These are phyloP conservation scores for Aureoboletus auriporus DNA, from an alignment of 768 basidiomycete genomes.

Conservation along the genomic window DNA sequence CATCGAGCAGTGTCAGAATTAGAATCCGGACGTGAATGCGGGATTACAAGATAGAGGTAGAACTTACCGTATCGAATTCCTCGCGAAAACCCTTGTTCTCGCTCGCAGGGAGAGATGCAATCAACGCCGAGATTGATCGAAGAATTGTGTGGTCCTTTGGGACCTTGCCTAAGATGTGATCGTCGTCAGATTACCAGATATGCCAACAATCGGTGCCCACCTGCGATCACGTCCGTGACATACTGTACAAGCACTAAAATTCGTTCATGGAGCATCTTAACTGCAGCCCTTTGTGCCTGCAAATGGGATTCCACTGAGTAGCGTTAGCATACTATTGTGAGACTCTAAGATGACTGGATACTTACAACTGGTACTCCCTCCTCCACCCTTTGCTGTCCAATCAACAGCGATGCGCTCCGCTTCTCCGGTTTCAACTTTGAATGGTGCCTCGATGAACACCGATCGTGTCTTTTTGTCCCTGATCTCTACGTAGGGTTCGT, in stretches of 20 bases:
- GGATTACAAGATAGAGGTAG: background rate
- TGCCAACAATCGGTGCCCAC: constrained; percentile 36
- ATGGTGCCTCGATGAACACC: constrained; percentile 81
- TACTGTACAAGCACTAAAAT: constrained; percentile 86
- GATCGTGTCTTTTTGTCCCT: constrained; percentile 71
- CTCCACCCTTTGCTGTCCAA: constrained; percentile 86
- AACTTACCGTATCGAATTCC: constrained; percentile 83
- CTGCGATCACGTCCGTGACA: constrained; percentile 69
- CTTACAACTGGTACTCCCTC: constrained; percentile 76
- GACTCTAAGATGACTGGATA: constrained; percentile 8
- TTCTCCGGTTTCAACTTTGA: constrained; percentile 93
- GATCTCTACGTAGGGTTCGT: constrained; percentile 86
- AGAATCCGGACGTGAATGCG: background rate
- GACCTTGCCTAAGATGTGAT: constrained; percentile 52
- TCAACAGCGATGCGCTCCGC: constrained; percentile 98
- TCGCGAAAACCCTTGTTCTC: constrained; percentile 78
- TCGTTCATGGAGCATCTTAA: constrained; percentile 94
- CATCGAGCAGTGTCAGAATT: constrained; percentile 1
- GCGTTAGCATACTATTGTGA: background rate
- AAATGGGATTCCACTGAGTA: constrained; percentile 82
- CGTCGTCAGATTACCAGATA: background rate
- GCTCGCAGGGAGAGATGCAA: constrained; percentile 85
- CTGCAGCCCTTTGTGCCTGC: constrained; percentile 88
- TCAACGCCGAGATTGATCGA: constrained; percentile 78
- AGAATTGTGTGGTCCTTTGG: constrained; percentile 75